phyloP scores from a whole-genome alignment of 176 grass and related monocot species.

The Oryza rufipogon region DNA sequence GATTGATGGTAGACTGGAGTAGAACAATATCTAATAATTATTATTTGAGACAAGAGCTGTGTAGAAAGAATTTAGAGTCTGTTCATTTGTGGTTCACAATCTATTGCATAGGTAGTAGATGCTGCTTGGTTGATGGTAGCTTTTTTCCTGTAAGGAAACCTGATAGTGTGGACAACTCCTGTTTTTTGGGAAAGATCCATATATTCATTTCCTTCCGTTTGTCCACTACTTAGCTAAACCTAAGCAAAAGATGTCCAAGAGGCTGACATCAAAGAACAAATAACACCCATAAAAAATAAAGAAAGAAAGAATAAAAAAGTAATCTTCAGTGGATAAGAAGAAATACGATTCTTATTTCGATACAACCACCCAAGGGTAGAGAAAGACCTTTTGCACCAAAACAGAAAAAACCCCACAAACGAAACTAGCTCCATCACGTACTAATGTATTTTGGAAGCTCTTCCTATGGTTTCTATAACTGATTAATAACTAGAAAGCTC shows the following conservation, averaged over 20 bases:
- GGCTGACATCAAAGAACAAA: neutral
- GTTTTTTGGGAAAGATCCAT: neutral
- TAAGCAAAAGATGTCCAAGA: neutral
- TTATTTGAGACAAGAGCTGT: neutral
- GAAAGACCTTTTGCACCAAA: neutral
- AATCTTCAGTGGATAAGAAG: neutral
- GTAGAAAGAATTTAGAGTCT: conserved; percentile 26
- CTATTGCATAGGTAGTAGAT: conserved; percentile 15
- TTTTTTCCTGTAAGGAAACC: conserved; percentile 1
- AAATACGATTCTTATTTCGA: neutral
- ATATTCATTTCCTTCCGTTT: neutral
- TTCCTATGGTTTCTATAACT: neutral
- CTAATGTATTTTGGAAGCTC: neutral
- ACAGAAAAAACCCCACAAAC: neutral
- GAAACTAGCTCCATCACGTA: neutral
- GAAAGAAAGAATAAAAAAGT: neutral
- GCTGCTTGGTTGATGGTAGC: conserved; percentile 25
- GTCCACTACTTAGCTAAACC: neutral
- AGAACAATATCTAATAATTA: conserved; percentile 6
- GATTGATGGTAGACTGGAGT: conserved; percentile 9
- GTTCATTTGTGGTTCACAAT: neutral
- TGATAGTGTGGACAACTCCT: neutral
- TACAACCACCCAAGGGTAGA: neutral
- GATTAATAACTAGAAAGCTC: neutral
- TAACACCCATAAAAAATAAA: neutral